Evolutionary conservation across 2,329 filamentous ascomycete species (phyloP).

Genomic region (Colletotrichum viniferum): DNA sequence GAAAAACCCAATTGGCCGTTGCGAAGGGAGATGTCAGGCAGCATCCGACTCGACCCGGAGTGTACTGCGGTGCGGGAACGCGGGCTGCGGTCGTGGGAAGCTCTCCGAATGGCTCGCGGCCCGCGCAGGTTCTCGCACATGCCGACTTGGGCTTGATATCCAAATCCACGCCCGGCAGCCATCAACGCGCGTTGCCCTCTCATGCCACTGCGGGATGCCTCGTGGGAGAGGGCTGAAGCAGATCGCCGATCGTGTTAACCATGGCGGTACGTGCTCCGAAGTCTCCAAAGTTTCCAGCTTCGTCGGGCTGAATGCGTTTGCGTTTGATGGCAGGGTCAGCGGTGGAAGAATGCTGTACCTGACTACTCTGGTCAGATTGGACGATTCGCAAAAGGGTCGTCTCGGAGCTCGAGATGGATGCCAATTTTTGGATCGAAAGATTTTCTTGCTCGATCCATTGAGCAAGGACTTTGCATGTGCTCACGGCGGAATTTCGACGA

Average conservation of each 20-base stretch:
- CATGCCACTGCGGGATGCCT: not conserved
- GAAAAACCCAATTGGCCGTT: not conserved
- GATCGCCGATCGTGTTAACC: not conserved
- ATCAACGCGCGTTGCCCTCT: not conserved
- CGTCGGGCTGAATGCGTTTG: not conserved
- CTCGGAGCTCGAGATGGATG: not conserved
- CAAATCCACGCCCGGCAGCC: not conserved
- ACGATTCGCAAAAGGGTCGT: not conserved
- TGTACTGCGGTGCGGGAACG: not conserved
- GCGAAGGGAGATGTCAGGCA: not conserved
- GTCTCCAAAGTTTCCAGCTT: not conserved
- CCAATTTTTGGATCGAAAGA: not conserved
- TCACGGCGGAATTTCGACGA: not conserved
- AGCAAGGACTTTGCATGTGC: conserved; percentile 3
- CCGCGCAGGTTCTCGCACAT: not conserved
- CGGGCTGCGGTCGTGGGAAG: not conserved
- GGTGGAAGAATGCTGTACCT: not conserved
- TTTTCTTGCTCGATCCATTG: not conserved
- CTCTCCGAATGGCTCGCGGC: not conserved
- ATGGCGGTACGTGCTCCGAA: not conserved
- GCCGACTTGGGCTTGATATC: not conserved
- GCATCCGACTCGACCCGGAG: not conserved
- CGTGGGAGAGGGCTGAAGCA: not conserved
- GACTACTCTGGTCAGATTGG: not conserved
- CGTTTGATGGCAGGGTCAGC: not conserved